Conservation (phyloP, 2,329 filamentous ascomycete species). For the Calcarisporium arbuscula region DNA sequence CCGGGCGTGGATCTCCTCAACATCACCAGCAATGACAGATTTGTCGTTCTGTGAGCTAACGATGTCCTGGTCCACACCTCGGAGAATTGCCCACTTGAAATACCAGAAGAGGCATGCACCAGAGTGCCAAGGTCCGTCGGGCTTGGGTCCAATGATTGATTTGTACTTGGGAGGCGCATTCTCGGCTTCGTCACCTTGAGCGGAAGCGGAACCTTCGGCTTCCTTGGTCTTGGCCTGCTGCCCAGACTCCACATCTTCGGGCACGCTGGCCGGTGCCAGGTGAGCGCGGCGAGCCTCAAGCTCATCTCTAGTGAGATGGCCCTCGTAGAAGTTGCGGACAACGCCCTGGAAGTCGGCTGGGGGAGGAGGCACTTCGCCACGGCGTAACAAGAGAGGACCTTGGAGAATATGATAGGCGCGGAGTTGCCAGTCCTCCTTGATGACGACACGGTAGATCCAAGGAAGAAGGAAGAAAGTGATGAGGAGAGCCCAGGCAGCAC, state of each 20-base stretch:
- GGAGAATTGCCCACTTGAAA: constrained; percentile 38
- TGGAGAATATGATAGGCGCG: constrained; percentile 46
- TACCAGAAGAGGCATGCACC: constrained; percentile 37
- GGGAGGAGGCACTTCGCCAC: constrained; percentile 31
- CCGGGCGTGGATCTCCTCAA: constrained; percentile 49
- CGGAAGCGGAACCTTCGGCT: not conserved
- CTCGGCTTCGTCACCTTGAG: constrained; percentile 15
- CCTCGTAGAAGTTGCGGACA: constrained; percentile 50
- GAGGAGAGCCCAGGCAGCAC: constrained; percentile 42
- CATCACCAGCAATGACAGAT: constrained; percentile 42
- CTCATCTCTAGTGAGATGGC: constrained; percentile 47
- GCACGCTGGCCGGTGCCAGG: constrained; percentile 10
- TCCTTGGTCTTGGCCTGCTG: constrained; percentile 19
- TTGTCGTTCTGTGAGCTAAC: constrained; percentile 27
- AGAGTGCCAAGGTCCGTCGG: constrained; percentile 36
- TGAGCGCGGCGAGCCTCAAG: constrained; percentile 35
- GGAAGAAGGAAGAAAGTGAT: constrained; percentile 50
- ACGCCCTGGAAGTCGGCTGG: constrained; percentile 34
- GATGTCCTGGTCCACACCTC: constrained; percentile 39
- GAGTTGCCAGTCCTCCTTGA: constrained; percentile 56
- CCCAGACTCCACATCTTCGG: constrained; percentile 17
- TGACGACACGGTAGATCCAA: constrained; percentile 51
- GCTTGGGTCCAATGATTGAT: constrained; percentile 31
- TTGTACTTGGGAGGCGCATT: constrained; percentile 23
- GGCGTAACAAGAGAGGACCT: constrained; percentile 46